phyloP scores from a whole-genome alignment of 805 yeast species.

The Allodekkera sacchari region DNA sequence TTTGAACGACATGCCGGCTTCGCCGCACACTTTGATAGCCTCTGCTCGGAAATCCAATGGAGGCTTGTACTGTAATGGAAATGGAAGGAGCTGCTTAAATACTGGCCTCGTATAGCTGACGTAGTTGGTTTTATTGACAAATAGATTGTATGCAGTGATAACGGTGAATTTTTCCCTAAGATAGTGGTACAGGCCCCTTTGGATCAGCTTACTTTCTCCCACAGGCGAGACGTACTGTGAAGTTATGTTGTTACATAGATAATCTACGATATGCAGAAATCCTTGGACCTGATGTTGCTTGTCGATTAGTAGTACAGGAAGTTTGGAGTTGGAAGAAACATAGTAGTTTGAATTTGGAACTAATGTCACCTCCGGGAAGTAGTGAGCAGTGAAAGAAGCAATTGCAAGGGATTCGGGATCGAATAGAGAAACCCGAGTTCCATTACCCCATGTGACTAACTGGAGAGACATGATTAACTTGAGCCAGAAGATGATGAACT shows the following conservation, averaged over 20 bases:
- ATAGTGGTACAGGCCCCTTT: conserved; percentile 36
- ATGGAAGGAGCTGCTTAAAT: conserved; percentile 47
- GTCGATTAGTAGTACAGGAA: conserved; percentile 37
- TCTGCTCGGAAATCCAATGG: conserved; percentile 38
- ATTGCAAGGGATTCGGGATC: conserved; percentile 46
- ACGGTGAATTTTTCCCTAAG: conserved; percentile 32
- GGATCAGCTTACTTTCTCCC: conserved; percentile 28
- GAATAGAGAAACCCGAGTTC: conserved; percentile 30
- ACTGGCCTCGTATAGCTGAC: conserved; percentile 49
- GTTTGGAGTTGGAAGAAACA: conserved; percentile 35
- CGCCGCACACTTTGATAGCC: conserved; percentile 24
- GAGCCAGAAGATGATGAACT: background rate
- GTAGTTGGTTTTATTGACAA: conserved; percentile 49
- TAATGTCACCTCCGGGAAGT: conserved; percentile 24
- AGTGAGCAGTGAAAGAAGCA: conserved; percentile 30
- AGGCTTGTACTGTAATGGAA: conserved; percentile 68
- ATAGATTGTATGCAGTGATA: conserved; percentile 51
- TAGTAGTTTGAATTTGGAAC: conserved; percentile 54
- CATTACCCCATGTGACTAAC: conserved; percentile 39
- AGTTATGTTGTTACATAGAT: conserved; percentile 12
- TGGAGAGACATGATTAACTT: background rate
- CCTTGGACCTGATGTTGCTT: conserved; percentile 29
- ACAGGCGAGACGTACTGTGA: background rate
- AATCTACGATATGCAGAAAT: conserved; percentile 30
- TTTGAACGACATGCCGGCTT: conserved; percentile 26